Evolutionary conservation across 139 green algal species (phyloP).

Genomic region (Tetraselmis striata): DNA sequence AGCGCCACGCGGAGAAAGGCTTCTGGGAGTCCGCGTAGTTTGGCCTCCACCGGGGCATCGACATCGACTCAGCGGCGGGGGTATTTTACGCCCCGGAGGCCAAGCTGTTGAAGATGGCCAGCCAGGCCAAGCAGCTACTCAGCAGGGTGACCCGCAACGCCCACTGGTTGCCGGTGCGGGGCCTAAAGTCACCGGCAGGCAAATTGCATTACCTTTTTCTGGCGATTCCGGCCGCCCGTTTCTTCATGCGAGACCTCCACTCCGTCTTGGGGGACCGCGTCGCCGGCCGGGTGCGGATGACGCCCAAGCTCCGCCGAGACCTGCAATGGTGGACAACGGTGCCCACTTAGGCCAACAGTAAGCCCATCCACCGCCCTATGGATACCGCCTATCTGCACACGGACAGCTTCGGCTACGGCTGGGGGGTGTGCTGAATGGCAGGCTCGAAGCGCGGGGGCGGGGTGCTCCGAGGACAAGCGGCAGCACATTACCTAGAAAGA

Average conservation of each 20-base stretch:
- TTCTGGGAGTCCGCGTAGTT: not conserved
- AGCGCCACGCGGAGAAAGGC: not conserved
- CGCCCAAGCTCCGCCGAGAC: not conserved
- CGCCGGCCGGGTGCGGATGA: not conserved
- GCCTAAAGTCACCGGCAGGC: not conserved
- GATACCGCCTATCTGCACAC: not conserved
- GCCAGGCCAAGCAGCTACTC: not conserved
- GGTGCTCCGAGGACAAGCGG: not conserved
- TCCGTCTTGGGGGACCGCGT: no score
- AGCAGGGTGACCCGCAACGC: not conserved
- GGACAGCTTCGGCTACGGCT: not conserved
- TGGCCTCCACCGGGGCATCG: not conserved
- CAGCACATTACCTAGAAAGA: not conserved
- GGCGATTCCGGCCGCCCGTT: not conserved
- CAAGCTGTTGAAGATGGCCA: not conserved
- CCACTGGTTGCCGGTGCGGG: not conserved
- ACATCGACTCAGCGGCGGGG: not conserved
- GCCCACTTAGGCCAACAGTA: not conserved
- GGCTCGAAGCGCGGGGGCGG: not conserved
- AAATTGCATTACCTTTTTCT: not conserved
- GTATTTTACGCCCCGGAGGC: not conserved
- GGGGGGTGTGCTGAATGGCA: not conserved
- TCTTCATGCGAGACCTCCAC: not conserved
- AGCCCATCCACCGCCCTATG: not conserved
- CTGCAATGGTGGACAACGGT: not conserved